Evolutionary conservation across 139 green algal genomes (phyloP).

Genomic region (Pleodorina starrii): DNA sequence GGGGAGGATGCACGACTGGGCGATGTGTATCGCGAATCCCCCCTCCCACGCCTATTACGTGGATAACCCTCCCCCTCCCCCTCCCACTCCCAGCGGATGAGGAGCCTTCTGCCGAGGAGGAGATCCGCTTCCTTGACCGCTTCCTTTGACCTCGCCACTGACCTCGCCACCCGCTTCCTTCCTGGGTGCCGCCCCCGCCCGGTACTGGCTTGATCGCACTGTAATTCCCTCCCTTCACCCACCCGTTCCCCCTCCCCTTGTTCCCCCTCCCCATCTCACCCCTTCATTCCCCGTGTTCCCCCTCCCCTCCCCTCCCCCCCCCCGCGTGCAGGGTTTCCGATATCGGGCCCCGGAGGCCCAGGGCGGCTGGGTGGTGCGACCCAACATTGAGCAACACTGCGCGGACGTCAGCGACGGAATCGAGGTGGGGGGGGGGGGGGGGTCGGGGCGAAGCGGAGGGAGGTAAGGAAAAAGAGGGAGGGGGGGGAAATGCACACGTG

Average conservation of each 20-base stretch:
- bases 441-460: too few relatives aligned
- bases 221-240: not conserved
- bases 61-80: not conserved
- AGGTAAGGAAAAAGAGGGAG: too few relatives aligned
- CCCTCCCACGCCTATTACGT: not conserved
- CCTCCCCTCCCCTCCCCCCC: too few relatives aligned
- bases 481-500: too few relatives aligned
- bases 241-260: not conserved
- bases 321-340: slow-evolving; percentile 13
- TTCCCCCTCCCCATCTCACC: not conserved
- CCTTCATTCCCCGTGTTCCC: not conserved
- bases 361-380: slow-evolving; percentile 69
- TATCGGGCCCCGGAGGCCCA: slow-evolving; percentile 34
- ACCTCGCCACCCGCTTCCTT: not conserved
- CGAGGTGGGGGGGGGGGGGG: not conserved
- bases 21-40: too few relatives aligned
- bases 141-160: too few relatives aligned
- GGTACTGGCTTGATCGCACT: too few relatives aligned
- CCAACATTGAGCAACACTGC: slow-evolving; percentile 65
- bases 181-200: too few relatives aligned
- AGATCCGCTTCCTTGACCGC: too few relatives aligned
- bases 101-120: too few relatives aligned
- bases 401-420: slow-evolving; percentile 18
- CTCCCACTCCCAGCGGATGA: not conserved
- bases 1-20: too few relatives aligned